phyloP scores from a whole-genome alignment of 306 rosid genomes.

The Cicer cuneatum region DNA sequence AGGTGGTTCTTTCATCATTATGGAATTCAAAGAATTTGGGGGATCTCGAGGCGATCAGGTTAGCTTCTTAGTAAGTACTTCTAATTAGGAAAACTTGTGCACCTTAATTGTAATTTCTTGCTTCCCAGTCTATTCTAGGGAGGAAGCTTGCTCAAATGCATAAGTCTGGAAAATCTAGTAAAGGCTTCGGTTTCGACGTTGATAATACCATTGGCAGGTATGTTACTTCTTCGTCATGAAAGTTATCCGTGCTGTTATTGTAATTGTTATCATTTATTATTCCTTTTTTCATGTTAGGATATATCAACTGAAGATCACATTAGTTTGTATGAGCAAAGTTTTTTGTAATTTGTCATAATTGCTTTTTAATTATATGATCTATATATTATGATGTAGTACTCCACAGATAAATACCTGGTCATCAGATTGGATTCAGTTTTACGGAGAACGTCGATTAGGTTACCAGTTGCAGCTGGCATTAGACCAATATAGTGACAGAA shows the following conservation, averaged over 20 bases:
- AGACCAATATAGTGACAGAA: slow-evolving; percentile 69
- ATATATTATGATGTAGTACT: slow-evolving; percentile 61
- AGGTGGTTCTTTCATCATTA: slow-evolving; percentile 91
- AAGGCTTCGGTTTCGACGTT: slow-evolving; percentile 86
- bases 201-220: slow-evolving; percentile 96
- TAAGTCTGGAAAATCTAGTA: slow-evolving; percentile 77
- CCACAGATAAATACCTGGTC: slow-evolving; percentile 92
- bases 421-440: slow-evolving; percentile 90
- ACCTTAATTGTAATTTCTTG: slow-evolving; percentile 34
- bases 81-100: slow-evolving; percentile 28
- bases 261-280: not conserved
- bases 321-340: not conserved
- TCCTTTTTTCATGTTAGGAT: not conserved
- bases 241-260: slow-evolving; percentile 12
- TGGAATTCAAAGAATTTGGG: slow-evolving; percentile 92
- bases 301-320: slow-evolving; percentile 1
- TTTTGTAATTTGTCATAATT: slow-evolving; percentile 14
- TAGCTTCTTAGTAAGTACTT: slow-evolving; percentile 40
- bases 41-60: slow-evolving; percentile 82
- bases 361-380: slow-evolving; percentile 27
- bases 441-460: slow-evolving; percentile 82
- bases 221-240: slow-evolving; percentile 20
- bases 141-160: slow-evolving; percentile 97
- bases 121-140: slow-evolving; percentile 75
- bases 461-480: slow-evolving; percentile 78